A percentile compares a stretch with the other conserved stretches of the same genome.
Evolutionary conservation across 768 basidiomycete species (phyloP).

Genomic region (Serendipita sp.): DNA sequence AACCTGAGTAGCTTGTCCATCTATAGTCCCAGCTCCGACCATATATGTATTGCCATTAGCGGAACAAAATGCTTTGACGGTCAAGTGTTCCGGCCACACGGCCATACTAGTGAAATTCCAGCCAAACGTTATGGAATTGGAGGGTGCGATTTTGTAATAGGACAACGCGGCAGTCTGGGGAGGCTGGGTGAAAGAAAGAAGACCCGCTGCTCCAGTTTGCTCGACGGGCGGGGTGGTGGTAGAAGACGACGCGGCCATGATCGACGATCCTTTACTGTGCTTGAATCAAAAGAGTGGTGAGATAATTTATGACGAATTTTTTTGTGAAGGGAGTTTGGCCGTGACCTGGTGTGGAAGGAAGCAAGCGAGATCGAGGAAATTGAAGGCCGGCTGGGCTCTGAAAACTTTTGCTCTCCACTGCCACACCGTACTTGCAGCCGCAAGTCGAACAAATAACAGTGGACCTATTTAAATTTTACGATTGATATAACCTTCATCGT

Average conservation of each 20-base stretch:
- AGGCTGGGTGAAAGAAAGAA: slow-evolving; percentile 62
- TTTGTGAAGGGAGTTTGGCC: no score
- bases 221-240: slow-evolving; percentile 10
- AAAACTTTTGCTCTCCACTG: no score
- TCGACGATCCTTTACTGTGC: background rate
- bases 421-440: no score
- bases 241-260: background rate
- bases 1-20: slow-evolving; percentile 44
- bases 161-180: slow-evolving; percentile 59
- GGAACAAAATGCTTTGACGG: slow-evolving; percentile 63
- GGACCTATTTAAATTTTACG: no score
- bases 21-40: slow-evolving; percentile 61
- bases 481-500: no score
- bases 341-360: no score
- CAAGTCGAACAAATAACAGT: no score
- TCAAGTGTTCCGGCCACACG: slow-evolving; percentile 54
- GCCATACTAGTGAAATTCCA: slow-evolving; percentile 77
- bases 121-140: slow-evolving; percentile 64
- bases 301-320: no score
- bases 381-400: no score
- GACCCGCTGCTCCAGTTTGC: slow-evolving; percentile 21
- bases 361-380: no score
- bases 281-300: no score
- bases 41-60: slow-evolving; percentile 77
- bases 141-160: slow-evolving; percentile 72